Evolutionary conservation across 768 basidiomycete species (phyloP).

Genomic region (Naganishia randhawae): DNA sequence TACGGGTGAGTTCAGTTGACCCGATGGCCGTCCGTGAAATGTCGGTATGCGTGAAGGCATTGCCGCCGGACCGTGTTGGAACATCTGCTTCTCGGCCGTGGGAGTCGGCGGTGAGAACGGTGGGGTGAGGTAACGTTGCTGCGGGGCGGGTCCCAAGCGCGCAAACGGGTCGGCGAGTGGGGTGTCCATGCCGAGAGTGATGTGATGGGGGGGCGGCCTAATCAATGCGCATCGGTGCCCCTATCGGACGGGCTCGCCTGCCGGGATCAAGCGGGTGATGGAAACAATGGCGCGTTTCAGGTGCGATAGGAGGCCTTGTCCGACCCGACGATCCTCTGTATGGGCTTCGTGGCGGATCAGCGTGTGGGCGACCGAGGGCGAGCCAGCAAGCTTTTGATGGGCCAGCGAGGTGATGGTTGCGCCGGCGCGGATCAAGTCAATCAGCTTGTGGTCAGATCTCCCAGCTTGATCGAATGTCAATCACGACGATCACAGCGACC

Average conservation of each 20-base stretch:
- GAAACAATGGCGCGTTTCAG: no score
- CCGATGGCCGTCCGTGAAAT: background rate
- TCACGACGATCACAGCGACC: background rate
- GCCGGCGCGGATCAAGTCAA: background rate
- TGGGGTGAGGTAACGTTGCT: conserved; percentile 16
- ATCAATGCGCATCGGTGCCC: background rate
- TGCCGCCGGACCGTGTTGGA: background rate
- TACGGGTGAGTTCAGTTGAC: background rate
- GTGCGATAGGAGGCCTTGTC: background rate
- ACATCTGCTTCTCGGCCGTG: background rate
- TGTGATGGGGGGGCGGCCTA: background rate
- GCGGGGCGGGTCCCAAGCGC: background rate
- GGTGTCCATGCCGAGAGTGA: background rate
- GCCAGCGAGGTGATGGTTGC: background rate
- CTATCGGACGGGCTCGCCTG: no score
- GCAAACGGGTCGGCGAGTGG: background rate
- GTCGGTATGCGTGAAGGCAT: conserved; percentile 18
- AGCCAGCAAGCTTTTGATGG: background rate
- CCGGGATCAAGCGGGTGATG: no score
- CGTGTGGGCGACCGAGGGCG: background rate
- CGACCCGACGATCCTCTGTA: background rate
- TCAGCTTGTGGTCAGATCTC: background rate
- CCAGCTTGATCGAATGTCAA: background rate
- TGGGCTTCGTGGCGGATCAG: background rate
- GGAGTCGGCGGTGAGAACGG: conserved; percentile 11